Evolutionary conservation across 306 rosid genomes (phyloP).

Genomic region (Dryas alaskensis): DNA sequence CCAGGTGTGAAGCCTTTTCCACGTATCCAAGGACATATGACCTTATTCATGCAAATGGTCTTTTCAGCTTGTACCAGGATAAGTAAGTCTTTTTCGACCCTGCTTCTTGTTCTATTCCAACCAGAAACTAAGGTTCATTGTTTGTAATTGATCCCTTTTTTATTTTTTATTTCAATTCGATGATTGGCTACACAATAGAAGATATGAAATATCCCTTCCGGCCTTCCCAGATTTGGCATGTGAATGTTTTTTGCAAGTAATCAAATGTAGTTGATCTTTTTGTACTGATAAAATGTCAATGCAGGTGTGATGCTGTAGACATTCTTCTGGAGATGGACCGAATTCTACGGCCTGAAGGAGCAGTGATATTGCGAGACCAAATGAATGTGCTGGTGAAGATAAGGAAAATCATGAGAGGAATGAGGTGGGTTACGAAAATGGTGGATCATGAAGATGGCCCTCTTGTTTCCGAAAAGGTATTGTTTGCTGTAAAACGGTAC

Average conservation of each 20-base stretch:
- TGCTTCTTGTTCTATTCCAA: neutral
- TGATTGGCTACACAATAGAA: too few relatives aligned
- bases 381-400: constrained; percentile 48
- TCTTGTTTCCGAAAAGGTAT: constrained; percentile 54
- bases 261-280: neutral
- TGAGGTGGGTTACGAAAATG: constrained; percentile 73
- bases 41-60: constrained; percentile 73
- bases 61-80: constrained; percentile 73
- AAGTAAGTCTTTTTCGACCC: constrained; percentile 36
- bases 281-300: constrained; percentile 13
- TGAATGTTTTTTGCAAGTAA: neutral
- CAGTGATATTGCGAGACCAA: constrained; percentile 72
- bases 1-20: constrained; percentile 87
- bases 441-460: constrained; percentile 91
- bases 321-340: constrained; percentile 85
- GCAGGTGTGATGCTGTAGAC: constrained; percentile 63
- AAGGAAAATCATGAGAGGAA: constrained; percentile 55
- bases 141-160: too few relatives aligned
- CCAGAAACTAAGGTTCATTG: too few relatives aligned
- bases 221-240: neutral
- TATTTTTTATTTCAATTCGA: too few relatives aligned
- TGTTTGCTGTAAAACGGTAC: constrained; percentile 73
- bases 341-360: constrained; percentile 76
- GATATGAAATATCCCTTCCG: too few relatives aligned
- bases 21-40: constrained; percentile 93